Evolutionary conservation across 345 rosid genomes (phyloP).

Genomic region (Theobroma cacao): DNA sequence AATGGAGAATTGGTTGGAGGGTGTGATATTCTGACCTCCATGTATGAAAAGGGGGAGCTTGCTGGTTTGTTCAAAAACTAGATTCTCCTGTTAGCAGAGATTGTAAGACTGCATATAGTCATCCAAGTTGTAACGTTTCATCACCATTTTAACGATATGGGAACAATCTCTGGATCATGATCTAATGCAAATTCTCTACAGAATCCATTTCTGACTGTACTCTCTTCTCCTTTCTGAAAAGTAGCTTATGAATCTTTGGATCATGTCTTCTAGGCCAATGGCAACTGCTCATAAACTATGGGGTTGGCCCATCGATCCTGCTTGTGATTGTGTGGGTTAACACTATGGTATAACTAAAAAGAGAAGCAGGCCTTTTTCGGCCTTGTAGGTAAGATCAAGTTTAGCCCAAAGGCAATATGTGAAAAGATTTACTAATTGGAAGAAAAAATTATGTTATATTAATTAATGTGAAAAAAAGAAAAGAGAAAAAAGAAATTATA

Average conservation of each 20-base stretch:
- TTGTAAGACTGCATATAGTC: background rate
- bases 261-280: background rate
- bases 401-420: background rate
- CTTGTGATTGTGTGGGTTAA: background rate
- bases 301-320: background rate
- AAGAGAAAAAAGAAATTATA: too few species aligned
- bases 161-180: background rate
- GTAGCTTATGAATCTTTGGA: background rate
- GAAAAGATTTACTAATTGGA: background rate
- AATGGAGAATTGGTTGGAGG: constrained; percentile 84
- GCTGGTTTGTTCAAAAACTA: constrained; percentile 45
- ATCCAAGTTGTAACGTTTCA: background rate
- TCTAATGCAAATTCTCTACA: background rate
- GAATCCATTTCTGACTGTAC: background rate
- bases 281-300: background rate
- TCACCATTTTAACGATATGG: background rate
- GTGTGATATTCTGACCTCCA: constrained; percentile 76
- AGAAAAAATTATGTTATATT: background rate
- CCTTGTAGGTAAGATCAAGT: background rate
- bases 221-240: background rate
- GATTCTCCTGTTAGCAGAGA: too few species aligned
- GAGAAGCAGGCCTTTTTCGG: background rate
- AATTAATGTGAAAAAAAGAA: too few species aligned
- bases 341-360: too few species aligned
- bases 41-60: constrained; percentile 85